A percentile compares a stretch with the other conserved stretches of the same genome.
phyloP scores from a whole-genome alignment of 768 basidiomycete species.

The Tulasnella sp. region DNA sequence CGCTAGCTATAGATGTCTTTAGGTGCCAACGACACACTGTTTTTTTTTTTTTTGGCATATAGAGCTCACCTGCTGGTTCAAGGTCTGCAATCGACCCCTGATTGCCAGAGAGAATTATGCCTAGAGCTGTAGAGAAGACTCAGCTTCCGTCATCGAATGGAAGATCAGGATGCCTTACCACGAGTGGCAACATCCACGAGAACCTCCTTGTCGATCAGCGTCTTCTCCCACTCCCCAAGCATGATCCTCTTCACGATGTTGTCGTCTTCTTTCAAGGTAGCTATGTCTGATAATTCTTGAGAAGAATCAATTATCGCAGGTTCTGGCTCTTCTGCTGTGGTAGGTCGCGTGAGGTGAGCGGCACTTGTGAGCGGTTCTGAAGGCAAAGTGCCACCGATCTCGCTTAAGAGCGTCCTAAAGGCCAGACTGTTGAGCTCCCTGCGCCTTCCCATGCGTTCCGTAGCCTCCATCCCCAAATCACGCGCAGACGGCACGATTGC shows the following conservation, averaged over 20 bases:
- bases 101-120: too few relatives aligned
- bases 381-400: constrained; percentile 46
- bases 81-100: too few relatives aligned
- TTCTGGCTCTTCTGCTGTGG: background rate
- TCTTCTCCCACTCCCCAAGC: constrained; percentile 8
- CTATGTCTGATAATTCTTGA: background rate
- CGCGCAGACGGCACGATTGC: constrained; percentile 55
- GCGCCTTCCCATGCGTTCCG: constrained; percentile 48
- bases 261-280: background rate
- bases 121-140: too few relatives aligned
- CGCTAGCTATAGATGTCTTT: too few relatives aligned
- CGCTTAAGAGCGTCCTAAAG: constrained; percentile 73
- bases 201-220: background rate
- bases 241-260: background rate
- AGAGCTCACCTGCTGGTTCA: too few relatives aligned
- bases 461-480: constrained; percentile 42
- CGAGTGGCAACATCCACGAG: constrained; percentile 2
- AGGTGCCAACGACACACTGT: too few relatives aligned
- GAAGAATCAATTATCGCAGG: background rate
- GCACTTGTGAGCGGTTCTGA: background rate
- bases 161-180: background rate
- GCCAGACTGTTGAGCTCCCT: constrained; percentile 70
- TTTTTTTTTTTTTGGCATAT: too few relatives aligned
- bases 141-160: too few relatives aligned
- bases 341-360: background rate